A percentile compares a stretch with the other conserved stretches of the same genome.
phyloP scores from a whole-genome alignment of 2,329 filamentous ascomycete genomes.

The Clonostachys rhizophaga region DNA sequence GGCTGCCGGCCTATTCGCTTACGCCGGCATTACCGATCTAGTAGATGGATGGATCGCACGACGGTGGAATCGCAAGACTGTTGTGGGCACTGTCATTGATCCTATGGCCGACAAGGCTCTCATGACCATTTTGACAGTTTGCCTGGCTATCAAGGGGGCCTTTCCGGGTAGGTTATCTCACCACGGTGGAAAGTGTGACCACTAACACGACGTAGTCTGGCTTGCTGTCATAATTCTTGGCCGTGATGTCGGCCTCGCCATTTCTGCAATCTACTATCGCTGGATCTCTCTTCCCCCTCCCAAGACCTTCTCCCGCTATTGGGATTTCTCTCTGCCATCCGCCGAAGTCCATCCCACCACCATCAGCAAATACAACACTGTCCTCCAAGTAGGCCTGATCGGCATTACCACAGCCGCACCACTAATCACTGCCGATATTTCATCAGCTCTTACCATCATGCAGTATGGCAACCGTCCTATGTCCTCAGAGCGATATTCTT shows the following conservation, averaged over 20 bases:
- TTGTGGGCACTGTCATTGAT: slow-evolving; percentile 91
- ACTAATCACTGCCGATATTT: slow-evolving; percentile 57
- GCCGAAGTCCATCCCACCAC: slow-evolving; percentile 80
- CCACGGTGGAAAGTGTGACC: background rate
- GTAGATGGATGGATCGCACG: slow-evolving; percentile 94
- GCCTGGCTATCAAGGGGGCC: slow-evolving; percentile 75
- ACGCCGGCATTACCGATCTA: slow-evolving; percentile 86
- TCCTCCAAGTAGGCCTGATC: slow-evolving; percentile 82
- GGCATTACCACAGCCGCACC: slow-evolving; percentile 80
- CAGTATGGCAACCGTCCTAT: slow-evolving; percentile 44
- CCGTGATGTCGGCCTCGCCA: slow-evolving; percentile 75
- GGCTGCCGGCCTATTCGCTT: slow-evolving; percentile 83
- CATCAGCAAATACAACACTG: slow-evolving; percentile 91
- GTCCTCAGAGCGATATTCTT: background rate
- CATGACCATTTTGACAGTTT: slow-evolving; percentile 90
- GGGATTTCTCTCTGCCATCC: slow-evolving; percentile 92
- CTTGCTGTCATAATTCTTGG: slow-evolving; percentile 87
- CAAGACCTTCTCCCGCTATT: slow-evolving; percentile 89
- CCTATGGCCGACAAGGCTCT: slow-evolving; percentile 96
- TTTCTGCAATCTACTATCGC: slow-evolving; percentile 90
- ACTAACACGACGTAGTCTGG: slow-evolving; percentile 55
- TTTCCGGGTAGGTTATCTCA: slow-evolving; percentile 62
- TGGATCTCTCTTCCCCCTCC: slow-evolving; percentile 92
- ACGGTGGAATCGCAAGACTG: slow-evolving; percentile 81
- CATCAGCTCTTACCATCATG: slow-evolving; percentile 50